Evolutionary conservation across 805 yeast species (phyloP).

Genomic region (Hanseniaspora hatyaiensis): DNA sequence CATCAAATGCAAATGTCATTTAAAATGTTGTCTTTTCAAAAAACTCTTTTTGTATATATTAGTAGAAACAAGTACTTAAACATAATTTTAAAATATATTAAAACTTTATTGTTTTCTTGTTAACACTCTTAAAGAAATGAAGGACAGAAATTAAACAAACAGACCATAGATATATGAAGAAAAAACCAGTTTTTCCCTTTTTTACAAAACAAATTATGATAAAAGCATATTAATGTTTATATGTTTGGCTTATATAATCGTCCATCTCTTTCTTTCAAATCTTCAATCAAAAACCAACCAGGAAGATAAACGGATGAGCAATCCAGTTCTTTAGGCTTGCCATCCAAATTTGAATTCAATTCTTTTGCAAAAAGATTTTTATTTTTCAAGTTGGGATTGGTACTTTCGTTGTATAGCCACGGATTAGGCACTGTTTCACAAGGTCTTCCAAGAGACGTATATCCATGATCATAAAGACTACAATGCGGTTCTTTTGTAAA

Average conservation of each 20-base stretch:
- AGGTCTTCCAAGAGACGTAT: slow-evolving; percentile 79
- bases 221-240: background rate
- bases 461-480: slow-evolving; percentile 65
- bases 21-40: too few species aligned
- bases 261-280: slow-evolving; percentile 28
- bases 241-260: slow-evolving; percentile 23
- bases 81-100: too few species aligned
- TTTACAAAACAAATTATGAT: background rate
- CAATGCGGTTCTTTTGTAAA: slow-evolving; percentile 57
- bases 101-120: too few species aligned
- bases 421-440: slow-evolving; percentile 66
- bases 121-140: too few species aligned
- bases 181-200: too few species aligned
- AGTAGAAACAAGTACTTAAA: too few species aligned
- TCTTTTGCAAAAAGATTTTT: slow-evolving; percentile 17
- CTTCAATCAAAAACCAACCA: slow-evolving; percentile 29
- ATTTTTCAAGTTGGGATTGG: slow-evolving; percentile 16
- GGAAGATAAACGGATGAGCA: slow-evolving; percentile 23
- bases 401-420: slow-evolving; percentile 28
- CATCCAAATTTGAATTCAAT: background rate
- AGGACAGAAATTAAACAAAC: too few species aligned
- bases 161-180: too few species aligned
- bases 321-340: too few species aligned
- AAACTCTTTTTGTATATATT: too few species aligned
- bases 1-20: too few species aligned